phyloP scores from a whole-genome alignment of 305 asterid genomes.

The Rubia tinctorum region DNA sequence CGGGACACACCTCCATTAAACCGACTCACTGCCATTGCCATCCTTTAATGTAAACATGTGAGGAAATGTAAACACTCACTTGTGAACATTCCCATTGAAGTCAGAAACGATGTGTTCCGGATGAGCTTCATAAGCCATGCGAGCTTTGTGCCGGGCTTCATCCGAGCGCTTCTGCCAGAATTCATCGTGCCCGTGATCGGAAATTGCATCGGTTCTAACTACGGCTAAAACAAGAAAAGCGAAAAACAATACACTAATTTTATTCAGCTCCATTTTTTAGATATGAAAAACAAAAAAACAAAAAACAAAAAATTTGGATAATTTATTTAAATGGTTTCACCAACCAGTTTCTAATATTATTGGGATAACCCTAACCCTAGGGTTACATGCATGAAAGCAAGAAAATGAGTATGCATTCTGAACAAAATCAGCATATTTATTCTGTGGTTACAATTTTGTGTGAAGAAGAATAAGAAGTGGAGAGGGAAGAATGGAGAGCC shows the following conservation, averaged over 20 bases:
- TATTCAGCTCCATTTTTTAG: conserved; percentile 15
- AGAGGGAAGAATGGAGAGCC: conserved; percentile 31
- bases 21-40: no score
- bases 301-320: no score
- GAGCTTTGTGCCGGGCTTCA: conserved; percentile 25
- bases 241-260: conserved; percentile 11
- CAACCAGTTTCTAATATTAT: background rate
- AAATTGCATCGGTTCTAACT: conserved; percentile 18
- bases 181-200: conserved; percentile 18
- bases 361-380: background rate
- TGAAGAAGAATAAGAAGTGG: conserved; percentile 18
- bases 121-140: conserved; percentile 19
- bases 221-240: conserved; percentile 7
- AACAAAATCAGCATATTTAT: background rate
- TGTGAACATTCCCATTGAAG: conserved; percentile 20
- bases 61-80: conserved; percentile 10
- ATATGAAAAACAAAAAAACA: background rate
- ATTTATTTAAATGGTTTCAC: background rate
- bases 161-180: conserved; percentile 25
- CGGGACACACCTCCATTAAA: no score
- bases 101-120: conserved; percentile 19
- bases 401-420: conserved; percentile 1
- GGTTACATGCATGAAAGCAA: background rate
- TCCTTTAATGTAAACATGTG: no score
- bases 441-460: background rate